phyloP scores from a whole-genome alignment of 306 rosid species.

The Vigna hirtella region DNA sequence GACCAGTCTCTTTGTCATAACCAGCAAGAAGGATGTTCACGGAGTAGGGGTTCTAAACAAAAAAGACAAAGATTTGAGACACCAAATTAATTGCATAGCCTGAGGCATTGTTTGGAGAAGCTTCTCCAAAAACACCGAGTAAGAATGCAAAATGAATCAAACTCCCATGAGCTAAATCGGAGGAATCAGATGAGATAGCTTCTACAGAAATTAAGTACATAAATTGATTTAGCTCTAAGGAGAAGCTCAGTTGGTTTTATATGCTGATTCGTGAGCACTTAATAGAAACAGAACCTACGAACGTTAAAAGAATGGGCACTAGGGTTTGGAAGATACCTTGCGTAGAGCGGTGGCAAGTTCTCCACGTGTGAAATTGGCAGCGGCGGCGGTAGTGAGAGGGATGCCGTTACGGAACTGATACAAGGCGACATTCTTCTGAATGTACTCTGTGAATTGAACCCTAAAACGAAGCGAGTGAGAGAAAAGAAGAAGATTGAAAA shows the following conservation, averaged over 20 bases:
- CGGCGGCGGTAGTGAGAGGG: conserved; percentile 45
- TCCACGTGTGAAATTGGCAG: conserved; percentile 48
- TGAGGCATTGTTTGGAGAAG: background rate
- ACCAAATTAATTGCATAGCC: background rate
- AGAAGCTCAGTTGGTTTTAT: too few species aligned
- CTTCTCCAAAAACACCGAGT: background rate
- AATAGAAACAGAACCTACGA: background rate
- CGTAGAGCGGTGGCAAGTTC: conserved; percentile 51
- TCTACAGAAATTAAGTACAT: background rate
- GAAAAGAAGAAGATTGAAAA: background rate
- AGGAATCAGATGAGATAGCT: background rate
- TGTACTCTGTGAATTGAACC: conserved; percentile 46
- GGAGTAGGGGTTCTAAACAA: conserved; percentile 76
- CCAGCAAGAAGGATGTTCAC: conserved; percentile 96
- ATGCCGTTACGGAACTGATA: conserved; percentile 48
- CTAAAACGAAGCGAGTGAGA: background rate
- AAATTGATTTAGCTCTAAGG: background rate
- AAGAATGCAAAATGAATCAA: too few species aligned
- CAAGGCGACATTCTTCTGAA: conserved; percentile 46
- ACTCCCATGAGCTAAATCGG: background rate
- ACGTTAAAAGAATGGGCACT: conserved; percentile 35
- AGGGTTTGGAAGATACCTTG: conserved; percentile 42
- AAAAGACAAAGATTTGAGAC: background rate
- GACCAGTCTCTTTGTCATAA: conserved; percentile 86
- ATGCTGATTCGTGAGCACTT: background rate